Conservation (phyloP, 2,329 filamentous ascomycete species). For the Botryotinia globosa region DNA sequence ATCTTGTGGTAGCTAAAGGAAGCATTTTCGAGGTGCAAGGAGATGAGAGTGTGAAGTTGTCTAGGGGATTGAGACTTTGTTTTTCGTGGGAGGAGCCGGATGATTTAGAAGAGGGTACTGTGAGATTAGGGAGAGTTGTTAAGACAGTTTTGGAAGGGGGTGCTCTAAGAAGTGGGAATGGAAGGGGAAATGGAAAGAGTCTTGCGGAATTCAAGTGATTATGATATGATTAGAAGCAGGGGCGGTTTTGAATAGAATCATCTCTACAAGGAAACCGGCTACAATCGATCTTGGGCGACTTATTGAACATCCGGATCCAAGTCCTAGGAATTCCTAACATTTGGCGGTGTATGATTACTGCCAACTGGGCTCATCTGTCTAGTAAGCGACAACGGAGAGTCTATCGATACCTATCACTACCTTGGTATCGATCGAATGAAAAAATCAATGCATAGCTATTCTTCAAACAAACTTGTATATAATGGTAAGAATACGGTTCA, state of each 20-base stretch:
- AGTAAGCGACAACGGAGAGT: background rate
- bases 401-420: background rate
- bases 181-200: background rate
- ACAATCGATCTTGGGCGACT: background rate
- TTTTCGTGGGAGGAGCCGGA: conserved; percentile 71
- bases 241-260: background rate
- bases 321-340: background rate
- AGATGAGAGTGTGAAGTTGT: conserved; percentile 56
- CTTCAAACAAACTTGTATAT: too few species aligned
- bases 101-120: conserved; percentile 64
- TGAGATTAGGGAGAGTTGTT: conserved; percentile 54
- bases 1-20: conserved; percentile 66
- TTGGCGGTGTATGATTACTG: background rate
- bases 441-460: too few species aligned
- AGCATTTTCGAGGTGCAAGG: conserved; percentile 65
- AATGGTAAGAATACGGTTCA: too few species aligned
- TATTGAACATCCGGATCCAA: background rate
- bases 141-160: conserved; percentile 34
- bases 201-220: conserved; percentile 2
- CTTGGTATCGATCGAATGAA: background rate
- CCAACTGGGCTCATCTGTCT: too few species aligned
- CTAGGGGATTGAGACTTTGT: conserved; percentile 60
- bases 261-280: background rate
- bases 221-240: background rate
- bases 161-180: background rate